A percentile compares a stretch with the other conserved stretches of the same genome.
These are phyloP conservation scores for Trichoderma polysporum DNA, from an alignment of 2,329 filamentous ascomycete genomes.

Conservation along the genomic window DNA sequence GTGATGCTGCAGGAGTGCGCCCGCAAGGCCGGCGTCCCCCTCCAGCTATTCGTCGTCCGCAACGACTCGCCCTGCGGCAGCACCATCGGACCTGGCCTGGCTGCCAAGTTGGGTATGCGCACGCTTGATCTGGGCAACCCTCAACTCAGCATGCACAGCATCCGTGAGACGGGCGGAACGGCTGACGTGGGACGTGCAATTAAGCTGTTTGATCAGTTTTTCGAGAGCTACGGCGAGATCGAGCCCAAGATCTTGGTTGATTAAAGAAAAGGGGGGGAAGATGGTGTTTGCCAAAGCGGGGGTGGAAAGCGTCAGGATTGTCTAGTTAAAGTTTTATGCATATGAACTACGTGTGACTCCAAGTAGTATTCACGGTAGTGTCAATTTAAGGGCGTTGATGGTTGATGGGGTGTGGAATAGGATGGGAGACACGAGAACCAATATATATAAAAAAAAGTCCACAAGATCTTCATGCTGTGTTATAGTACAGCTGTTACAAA, in stretches of 20 bases:
- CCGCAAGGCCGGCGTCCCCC: slow-evolving; percentile 69
- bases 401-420: neutral
- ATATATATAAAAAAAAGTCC: neutral
- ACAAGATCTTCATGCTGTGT: neutral
- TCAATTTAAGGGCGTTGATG: neutral
- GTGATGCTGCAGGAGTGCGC: slow-evolving; percentile 89
- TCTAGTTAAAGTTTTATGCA: neutral
- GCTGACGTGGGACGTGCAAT: slow-evolving; percentile 86
- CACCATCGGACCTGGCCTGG: slow-evolving; percentile 97
- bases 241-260: slow-evolving; percentile 84
- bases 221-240: slow-evolving; percentile 77
- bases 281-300: neutral
- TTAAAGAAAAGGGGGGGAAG: slow-evolving; percentile 39
- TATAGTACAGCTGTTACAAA: neutral
- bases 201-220: slow-evolving; percentile 83
- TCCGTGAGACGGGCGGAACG: slow-evolving; percentile 86
- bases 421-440: neutral
- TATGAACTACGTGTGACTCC: neutral
- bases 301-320: neutral
- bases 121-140: slow-evolving; percentile 93
- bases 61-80: slow-evolving; percentile 94
- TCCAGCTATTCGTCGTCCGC: slow-evolving; percentile 93
- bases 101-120: slow-evolving; percentile 78
- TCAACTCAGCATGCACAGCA: slow-evolving; percentile 95
- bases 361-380: neutral